Percentiles rank a stretch among this genome's conserved stretches.
phyloP scores from a whole-genome alignment of 2,329 filamentous ascomycete species.

The Phialocephala subalpina region DNA sequence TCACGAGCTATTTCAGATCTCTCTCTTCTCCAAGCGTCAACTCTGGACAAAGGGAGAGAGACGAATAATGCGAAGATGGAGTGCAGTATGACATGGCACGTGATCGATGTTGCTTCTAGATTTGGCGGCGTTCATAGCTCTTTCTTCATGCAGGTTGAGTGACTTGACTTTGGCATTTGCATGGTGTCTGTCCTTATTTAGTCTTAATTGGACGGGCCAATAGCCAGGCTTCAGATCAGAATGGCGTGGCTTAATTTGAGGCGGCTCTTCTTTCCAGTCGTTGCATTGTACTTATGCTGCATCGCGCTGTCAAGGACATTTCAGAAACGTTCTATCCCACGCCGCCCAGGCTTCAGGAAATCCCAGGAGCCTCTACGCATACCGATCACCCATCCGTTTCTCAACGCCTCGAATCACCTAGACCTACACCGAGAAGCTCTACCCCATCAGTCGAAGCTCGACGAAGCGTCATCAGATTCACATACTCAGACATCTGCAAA shows the following conservation, averaged over 20 bases:
- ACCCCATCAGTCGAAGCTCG: neutral
- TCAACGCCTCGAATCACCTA: constrained; percentile 16
- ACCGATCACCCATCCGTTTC: constrained; percentile 20
- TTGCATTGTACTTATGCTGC: constrained; percentile 23
- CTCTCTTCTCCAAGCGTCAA: too few relatives aligned
- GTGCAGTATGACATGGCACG: neutral
- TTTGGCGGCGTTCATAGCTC: neutral
- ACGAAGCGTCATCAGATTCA: neutral
- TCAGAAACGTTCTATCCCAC: neutral
- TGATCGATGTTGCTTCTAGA: neutral
- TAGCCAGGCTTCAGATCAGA: neutral
- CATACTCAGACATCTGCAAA: neutral
- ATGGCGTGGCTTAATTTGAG: constrained; percentile 25
- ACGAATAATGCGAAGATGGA: neutral
- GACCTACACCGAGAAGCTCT: neutral
- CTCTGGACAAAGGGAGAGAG: too few relatives aligned
- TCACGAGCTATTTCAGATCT: neutral
- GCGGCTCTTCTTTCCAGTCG: constrained; percentile 32
- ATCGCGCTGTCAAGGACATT: constrained; percentile 15
- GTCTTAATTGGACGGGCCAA: neutral
- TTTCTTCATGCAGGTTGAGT: neutral
- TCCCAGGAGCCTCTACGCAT: constrained; percentile 15
- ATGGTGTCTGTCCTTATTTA: neutral
- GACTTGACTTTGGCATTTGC: neutral
- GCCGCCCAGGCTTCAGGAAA: neutral